Evolutionary conservation across 1,284 basidiomycete species (phyloP).

Genomic region (Ustilago nuda): DNA sequence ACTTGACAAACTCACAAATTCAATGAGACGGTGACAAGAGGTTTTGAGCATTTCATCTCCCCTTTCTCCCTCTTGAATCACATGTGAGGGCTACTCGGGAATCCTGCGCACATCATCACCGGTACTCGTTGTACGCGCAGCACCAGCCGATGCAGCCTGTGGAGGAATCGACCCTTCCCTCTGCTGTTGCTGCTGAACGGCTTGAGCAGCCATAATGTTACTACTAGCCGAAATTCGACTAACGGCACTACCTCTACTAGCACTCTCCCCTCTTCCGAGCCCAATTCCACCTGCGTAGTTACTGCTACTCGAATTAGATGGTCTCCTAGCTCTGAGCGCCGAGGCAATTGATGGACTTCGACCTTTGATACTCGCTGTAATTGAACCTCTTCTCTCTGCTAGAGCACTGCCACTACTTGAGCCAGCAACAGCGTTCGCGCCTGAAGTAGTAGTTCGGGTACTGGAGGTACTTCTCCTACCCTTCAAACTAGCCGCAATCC

Average conservation of each 20-base stretch:
- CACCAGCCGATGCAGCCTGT: background rate
- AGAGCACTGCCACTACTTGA: background rate
- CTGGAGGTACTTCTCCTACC: slow-evolving; percentile 32
- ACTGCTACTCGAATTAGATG: slow-evolving; percentile 7
- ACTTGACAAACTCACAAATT: background rate
- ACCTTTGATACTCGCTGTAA: slow-evolving; percentile 41
- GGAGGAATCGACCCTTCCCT: background rate
- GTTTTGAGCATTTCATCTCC: background rate
- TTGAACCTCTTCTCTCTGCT: slow-evolving; percentile 15
- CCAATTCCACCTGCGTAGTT: slow-evolving; percentile 21
- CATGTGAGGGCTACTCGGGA: slow-evolving; percentile 2
- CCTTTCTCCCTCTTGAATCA: background rate
- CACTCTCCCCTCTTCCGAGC: slow-evolving; percentile 18
- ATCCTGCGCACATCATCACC: background rate
- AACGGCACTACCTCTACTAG: slow-evolving; percentile 24
- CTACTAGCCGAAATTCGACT: slow-evolving; percentile 26
- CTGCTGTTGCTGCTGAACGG: background rate
- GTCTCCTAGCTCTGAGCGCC: slow-evolving; percentile 22
- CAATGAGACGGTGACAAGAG: background rate
- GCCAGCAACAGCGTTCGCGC: background rate
- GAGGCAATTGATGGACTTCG: slow-evolving; percentile 28
- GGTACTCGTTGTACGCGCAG: background rate
- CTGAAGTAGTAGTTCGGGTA: slow-evolving; percentile 23
- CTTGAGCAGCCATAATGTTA: background rate
- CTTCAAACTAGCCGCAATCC: slow-evolving; percentile 35